phyloP scores from a whole-genome alignment of 306 rosid species.

The Quercus aquifolioides region DNA sequence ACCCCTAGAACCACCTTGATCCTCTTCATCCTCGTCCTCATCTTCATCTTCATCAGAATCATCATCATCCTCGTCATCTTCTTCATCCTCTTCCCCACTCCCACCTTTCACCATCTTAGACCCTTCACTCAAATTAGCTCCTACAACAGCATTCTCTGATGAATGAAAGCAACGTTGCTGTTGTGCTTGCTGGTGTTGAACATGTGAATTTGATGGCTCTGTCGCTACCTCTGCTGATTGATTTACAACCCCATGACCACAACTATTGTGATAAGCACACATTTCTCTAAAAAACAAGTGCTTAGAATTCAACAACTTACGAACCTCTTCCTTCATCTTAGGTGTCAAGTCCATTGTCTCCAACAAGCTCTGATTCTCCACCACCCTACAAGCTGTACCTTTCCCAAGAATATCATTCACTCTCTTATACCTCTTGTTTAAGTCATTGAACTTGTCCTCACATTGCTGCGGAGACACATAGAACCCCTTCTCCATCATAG shows the following conservation, averaged over 20 bases:
- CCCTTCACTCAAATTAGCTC: conserved; percentile 33
- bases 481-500: conserved; percentile 90
- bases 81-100: conserved; percentile 46
- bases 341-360: conserved; percentile 78
- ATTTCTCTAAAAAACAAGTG: conserved; percentile 92
- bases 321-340: conserved; percentile 74
- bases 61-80: conserved; percentile 33
- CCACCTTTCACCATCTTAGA: conserved; percentile 37
- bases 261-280: conserved; percentile 96
- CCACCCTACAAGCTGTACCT: conserved; percentile 86
- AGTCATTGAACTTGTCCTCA: conserved; percentile 89
- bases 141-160: conserved; percentile 29
- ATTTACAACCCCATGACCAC: conserved; percentile 48
- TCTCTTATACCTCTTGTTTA: conserved; percentile 91
- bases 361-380: conserved; percentile 74
- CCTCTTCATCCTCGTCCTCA: conserved; percentile 47
- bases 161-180: conserved; percentile 57
- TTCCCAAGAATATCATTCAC: conserved; percentile 94
- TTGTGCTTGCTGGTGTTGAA: conserved; percentile 27
- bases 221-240: conserved; percentile 41
- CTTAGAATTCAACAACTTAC: conserved; percentile 78
- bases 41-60: conserved; percentile 50
- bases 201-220: conserved; percentile 36
- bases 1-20: conserved; percentile 34
- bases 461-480: conserved; percentile 96